Conservation (phyloP, 345 rosid species). For the Draba incana region DNA sequence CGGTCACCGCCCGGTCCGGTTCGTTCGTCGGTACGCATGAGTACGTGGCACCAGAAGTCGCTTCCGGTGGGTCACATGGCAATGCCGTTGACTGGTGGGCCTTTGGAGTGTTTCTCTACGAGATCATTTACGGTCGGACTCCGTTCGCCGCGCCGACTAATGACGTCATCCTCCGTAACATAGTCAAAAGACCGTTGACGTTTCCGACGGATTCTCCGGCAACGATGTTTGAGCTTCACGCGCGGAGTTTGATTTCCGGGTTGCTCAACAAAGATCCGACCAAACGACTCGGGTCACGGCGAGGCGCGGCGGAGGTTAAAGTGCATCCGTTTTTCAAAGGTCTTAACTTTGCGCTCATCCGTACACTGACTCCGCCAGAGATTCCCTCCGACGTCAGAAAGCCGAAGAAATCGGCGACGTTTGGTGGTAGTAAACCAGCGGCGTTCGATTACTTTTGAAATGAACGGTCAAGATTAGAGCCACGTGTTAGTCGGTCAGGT, state of each 20-base stretch:
- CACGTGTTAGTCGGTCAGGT: constrained; percentile 45
- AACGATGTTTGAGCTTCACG: constrained; percentile 59
- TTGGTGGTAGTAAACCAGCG: constrained; percentile 45
- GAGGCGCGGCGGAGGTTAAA: constrained; percentile 89
- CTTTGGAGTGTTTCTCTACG: constrained; percentile 79
- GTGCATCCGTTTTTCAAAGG: constrained; percentile 83
- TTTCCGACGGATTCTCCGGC: constrained; percentile 63
- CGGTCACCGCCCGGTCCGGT: constrained; percentile 78
- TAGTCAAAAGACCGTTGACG: constrained; percentile 60
- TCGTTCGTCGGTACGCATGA: constrained; percentile 98
- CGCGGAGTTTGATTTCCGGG: constrained; percentile 67
- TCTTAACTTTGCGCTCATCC: constrained; percentile 75
- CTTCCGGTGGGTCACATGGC: constrained; percentile 89
- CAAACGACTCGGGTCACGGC: constrained; percentile 69
- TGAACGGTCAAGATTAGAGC: constrained; percentile 30
- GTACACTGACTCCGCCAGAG: constrained; percentile 76
- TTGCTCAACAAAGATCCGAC: constrained; percentile 76
- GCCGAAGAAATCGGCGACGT: constrained; percentile 49
- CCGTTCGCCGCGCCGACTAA: constrained; percentile 82
- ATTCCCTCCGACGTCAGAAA: constrained; percentile 48
- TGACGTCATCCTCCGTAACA: constrained; percentile 85
- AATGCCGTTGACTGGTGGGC: constrained; percentile 99
- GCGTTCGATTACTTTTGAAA: constrained; percentile 70
- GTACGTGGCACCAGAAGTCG: constrained; percentile 91
- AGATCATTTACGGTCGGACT: constrained; percentile 78